Conservation (phyloP, 176 grass and related monocot genomes). For the Pontederia crassipes region DNA sequence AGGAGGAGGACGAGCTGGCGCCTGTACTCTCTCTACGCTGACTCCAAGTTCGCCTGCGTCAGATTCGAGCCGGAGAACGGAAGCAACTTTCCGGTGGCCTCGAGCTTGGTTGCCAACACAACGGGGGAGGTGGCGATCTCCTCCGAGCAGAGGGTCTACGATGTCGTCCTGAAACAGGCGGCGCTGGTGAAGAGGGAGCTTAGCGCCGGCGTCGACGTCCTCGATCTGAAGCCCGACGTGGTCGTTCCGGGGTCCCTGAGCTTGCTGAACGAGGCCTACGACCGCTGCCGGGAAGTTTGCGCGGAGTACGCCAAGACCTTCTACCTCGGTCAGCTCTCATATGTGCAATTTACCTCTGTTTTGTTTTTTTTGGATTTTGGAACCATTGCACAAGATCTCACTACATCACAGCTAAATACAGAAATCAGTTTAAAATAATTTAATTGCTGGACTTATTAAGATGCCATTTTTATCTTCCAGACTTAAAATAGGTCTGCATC, state of each 20-base stretch:
- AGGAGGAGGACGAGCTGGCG: slow-evolving; percentile 2
- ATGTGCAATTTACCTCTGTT: not conserved
- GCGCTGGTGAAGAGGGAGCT: slow-evolving; percentile 34
- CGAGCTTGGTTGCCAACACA: slow-evolving; percentile 17
- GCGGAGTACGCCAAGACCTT: slow-evolving; percentile 98
- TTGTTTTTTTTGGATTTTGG: too few species aligned
- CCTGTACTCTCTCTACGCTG: slow-evolving; percentile 21
- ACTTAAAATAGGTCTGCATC: not conserved
- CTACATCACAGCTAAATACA: too few species aligned
- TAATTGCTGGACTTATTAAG: too few species aligned
- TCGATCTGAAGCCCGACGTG: slow-evolving; percentile 16
- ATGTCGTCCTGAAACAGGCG: slow-evolving; percentile 76
- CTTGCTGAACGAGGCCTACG: slow-evolving; percentile 50
- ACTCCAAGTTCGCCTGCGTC: slow-evolving; percentile 27
- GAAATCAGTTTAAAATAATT: too few species aligned
- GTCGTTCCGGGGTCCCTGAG: slow-evolving; percentile 29
- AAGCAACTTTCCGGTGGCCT: slow-evolving; percentile 4
- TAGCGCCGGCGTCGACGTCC: not conserved
- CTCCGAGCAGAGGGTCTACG: slow-evolving; percentile 59
- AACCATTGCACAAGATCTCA: too few species aligned
- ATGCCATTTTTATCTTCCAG: not conserved
- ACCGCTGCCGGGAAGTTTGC: slow-evolving; percentile 69
- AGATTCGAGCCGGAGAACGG: slow-evolving; percentile 27
- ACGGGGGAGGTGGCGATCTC: slow-evolving; percentile 25
- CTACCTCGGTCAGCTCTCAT: slow-evolving; percentile 54